phyloP scores from a whole-genome alignment of 345 rosid genomes.

The Hibiscus tridactylites region DNA sequence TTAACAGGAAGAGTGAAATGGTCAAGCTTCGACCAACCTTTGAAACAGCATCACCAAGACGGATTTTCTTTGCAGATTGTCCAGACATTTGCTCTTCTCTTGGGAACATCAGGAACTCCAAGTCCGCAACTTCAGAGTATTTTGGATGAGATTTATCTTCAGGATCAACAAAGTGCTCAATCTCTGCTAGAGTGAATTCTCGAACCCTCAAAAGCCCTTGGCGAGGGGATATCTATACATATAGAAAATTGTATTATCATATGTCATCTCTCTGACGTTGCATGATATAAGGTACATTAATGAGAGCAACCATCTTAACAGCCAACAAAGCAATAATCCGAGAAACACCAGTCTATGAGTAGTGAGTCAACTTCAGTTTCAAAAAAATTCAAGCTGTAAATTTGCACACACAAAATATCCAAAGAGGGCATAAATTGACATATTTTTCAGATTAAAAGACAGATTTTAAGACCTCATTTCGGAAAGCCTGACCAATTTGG shows the following conservation, averaged over 20 bases:
- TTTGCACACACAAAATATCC: background rate
- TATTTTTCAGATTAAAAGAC: conserved; percentile 2
- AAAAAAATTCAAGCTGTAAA: background rate
- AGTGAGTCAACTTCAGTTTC: background rate
- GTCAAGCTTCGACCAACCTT: conserved; percentile 31
- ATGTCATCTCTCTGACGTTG: background rate
- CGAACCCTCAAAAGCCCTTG: conserved; percentile 97
- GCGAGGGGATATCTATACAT: conserved; percentile 80
- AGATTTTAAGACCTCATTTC: conserved; percentile 67
- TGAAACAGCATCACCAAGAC: conserved; percentile 73
- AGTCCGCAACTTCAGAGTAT: conserved; percentile 48
- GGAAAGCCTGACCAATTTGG: conserved; percentile 95
- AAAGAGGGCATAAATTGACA: background rate
- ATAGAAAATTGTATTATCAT: background rate
- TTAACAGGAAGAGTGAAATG: background rate
- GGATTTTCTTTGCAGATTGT: conserved; percentile 55
- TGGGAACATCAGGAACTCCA: conserved; percentile 90
- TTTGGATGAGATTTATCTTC: conserved; percentile 91
- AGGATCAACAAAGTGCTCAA: conserved; percentile 96
- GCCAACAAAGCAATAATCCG: background rate
- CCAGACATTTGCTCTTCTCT: conserved; percentile 83
- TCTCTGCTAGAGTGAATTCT: conserved; percentile 91
- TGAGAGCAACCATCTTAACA: background rate
- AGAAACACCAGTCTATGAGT: background rate
- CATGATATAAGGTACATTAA: background rate